Base-by-base conservation (phyloP, 306 rosid genomes). In the Prinsepia uniflora region DNA sequence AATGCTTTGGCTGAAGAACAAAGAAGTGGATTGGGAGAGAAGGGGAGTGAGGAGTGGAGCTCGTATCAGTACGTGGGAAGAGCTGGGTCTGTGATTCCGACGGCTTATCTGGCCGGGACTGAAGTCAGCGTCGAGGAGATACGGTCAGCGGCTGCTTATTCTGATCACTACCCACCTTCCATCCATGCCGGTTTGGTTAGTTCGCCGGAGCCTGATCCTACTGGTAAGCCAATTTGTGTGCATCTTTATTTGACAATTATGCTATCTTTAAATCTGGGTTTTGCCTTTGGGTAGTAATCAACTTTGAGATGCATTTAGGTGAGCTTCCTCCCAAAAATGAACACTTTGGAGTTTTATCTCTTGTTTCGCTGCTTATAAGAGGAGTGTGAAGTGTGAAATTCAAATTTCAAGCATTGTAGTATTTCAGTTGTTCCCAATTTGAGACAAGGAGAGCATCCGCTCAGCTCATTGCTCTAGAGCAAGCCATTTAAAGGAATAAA, bases 41-140 rank as follows among this genome's bases (percentile, higher is more conserved):
- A 73, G 44, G 79, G 81, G 74, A 85, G 77, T 42, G 93, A 74
- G 72, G 80, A 88, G n/a, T 83, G 92, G 95, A 84, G 83, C 74
- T 78, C 88, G 63, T 82, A 90, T 78, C 88, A 89, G 72, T 68
- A 82, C 74, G 75, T 83, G 79, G 96, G 88, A 40, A 73, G 89
- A 83, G 63, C 87, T 11, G 97, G 92, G 20, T 82, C 96, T 44
- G 86, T 49, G 63, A 70, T 83, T 10, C 96, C 95, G 15, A 81
- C 85, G 53, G 80, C 90, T 76, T 86, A 91, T 5, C 64, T 76
- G 78, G 87, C 90, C 49, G 98, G 85, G 48, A 84, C 81, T 68
- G 89, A 88, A 67, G 92, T 93, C 72, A 93, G 90, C 82, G 92
- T 93, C 22, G 97, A 87, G 63, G 98, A 93, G 84, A 90, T 93